A percentile compares a stretch with the other conserved stretches of the same genome.
Evolutionary conservation across 2,329 filamentous ascomycete species (phyloP).

Genomic region (Alternaria hordeiaustralica): DNA sequence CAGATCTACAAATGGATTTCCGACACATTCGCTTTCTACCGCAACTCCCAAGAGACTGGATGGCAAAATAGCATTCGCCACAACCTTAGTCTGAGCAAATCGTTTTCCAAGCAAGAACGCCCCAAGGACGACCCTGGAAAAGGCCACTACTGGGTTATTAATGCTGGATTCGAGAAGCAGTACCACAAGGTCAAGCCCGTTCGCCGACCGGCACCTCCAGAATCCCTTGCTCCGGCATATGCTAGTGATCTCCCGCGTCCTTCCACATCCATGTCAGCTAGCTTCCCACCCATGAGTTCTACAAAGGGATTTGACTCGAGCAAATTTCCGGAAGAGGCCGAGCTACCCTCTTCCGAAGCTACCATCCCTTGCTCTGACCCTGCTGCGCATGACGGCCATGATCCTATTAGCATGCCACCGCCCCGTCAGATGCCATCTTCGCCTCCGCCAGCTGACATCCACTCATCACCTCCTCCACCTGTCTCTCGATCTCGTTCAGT

Average conservation of each 20-base stretch:
- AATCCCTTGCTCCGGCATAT: slow-evolving; percentile 42
- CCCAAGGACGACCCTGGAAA: slow-evolving; percentile 98
- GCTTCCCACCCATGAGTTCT: slow-evolving; percentile 46
- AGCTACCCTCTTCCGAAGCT: slow-evolving; percentile 57
- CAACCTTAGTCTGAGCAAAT: slow-evolving; percentile 96
- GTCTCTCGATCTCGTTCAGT: slow-evolving; percentile 63
- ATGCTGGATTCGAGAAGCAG: slow-evolving; percentile 84
- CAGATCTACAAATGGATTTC: slow-evolving; percentile 99
- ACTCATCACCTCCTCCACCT: slow-evolving; percentile 93
- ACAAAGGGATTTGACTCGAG: slow-evolving; percentile 57
- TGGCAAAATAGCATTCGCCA: slow-evolving; percentile 99
- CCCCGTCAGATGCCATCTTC: slow-evolving; percentile 66
- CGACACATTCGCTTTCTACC: slow-evolving; percentile 88
- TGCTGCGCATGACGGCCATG: slow-evolving; percentile 56
- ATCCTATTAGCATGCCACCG: slow-evolving; percentile 52
- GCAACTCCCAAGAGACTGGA: slow-evolving; percentile 77
- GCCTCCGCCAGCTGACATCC: slow-evolving; percentile 73
- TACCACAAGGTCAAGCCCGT: slow-evolving; percentile 87
- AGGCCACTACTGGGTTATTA: slow-evolving; percentile 96
- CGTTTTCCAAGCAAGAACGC: slow-evolving; percentile 92
- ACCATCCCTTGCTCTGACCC: slow-evolving; percentile 60
- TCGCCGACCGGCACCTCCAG: slow-evolving; percentile 59
- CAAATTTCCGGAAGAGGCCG: slow-evolving; percentile 59
- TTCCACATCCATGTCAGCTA: slow-evolving; percentile 47
- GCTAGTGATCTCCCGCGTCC: slow-evolving; percentile 45